Evolutionary conservation across 2,329 filamentous ascomycete genomes (phyloP).

Genomic region (Diplodia mutila): DNA sequence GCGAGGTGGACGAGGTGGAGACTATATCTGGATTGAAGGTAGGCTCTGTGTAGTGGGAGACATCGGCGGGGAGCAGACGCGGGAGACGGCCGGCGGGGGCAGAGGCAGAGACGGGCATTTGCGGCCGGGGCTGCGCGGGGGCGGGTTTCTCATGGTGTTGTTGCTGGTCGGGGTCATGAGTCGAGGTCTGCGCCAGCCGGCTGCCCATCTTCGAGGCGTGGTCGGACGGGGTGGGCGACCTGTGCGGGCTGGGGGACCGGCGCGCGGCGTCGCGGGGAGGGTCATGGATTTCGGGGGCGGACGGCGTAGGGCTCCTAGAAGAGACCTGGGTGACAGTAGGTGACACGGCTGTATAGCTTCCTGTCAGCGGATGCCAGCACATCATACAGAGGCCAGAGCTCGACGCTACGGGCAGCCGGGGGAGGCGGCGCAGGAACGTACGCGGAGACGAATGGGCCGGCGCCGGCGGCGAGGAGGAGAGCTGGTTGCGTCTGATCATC

Average conservation of each 20-base stretch:
- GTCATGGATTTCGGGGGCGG: constrained; percentile 56
- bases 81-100: constrained; percentile 51
- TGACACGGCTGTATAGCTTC: constrained; percentile 52
- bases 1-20: constrained; percentile 65
- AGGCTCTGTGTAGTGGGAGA: constrained; percentile 68
- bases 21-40: constrained; percentile 60
- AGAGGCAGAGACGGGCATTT: constrained; percentile 49
- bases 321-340: constrained; percentile 55
- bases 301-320: constrained; percentile 61
- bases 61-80: constrained; percentile 65
- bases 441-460: constrained; percentile 61
- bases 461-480: constrained; percentile 61
- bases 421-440: constrained; percentile 51
- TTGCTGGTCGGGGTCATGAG: constrained; percentile 26
- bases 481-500: constrained; percentile 42
- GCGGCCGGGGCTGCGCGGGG: constrained; percentile 30
- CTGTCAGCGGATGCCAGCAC: constrained; percentile 43
- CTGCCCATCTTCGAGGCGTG: constrained; percentile 40
- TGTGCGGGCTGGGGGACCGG: constrained; percentile 60
- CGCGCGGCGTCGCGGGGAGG: constrained; percentile 55
- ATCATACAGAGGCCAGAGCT: constrained; percentile 42
- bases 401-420: constrained; percentile 20
- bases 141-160: constrained; percentile 31
- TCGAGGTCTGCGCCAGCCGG: constrained; percentile 39
- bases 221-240: constrained; percentile 43